Conservation (phyloP, 306 rosid genomes). For the Lagenaria siceraria region DNA sequence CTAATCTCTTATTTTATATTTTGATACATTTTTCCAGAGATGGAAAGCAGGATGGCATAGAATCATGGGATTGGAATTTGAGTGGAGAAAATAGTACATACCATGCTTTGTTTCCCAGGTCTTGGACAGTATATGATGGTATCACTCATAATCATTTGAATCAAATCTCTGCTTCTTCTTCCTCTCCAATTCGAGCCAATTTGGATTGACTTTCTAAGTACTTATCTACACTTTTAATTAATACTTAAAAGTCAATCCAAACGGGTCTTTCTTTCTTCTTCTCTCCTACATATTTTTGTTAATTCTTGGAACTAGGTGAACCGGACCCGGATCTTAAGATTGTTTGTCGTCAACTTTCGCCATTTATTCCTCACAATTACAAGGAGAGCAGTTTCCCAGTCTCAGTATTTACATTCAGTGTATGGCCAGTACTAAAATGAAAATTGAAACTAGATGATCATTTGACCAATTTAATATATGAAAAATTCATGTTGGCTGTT, state of each 20-base stretch:
- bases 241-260: no score
- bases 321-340: constrained; percentile 73
- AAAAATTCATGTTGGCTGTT: neutral
- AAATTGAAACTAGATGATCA: neutral
- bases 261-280: neutral
- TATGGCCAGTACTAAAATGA: constrained; percentile 1
- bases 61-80: constrained; percentile 94
- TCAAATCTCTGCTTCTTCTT: no score
- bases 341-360: constrained; percentile 87
- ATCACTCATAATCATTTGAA: neutral
- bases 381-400: constrained; percentile 93
- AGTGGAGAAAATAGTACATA: constrained; percentile 55
- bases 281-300: neutral
- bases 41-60: constrained; percentile 48
- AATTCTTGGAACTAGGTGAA: constrained; percentile 28
- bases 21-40: constrained; percentile 27
- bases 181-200: no score
- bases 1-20: neutral
- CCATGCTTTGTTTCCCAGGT: constrained; percentile 89
- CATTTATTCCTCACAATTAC: constrained; percentile 86
- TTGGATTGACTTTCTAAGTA: no score
- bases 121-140: constrained; percentile 87
- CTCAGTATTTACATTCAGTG: constrained; percentile 70
- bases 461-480: neutral
- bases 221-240: no score